Evolutionary conservation across 1,284 basidiomycete species (phyloP).

Genomic region (Phellinidium pouzarii): DNA sequence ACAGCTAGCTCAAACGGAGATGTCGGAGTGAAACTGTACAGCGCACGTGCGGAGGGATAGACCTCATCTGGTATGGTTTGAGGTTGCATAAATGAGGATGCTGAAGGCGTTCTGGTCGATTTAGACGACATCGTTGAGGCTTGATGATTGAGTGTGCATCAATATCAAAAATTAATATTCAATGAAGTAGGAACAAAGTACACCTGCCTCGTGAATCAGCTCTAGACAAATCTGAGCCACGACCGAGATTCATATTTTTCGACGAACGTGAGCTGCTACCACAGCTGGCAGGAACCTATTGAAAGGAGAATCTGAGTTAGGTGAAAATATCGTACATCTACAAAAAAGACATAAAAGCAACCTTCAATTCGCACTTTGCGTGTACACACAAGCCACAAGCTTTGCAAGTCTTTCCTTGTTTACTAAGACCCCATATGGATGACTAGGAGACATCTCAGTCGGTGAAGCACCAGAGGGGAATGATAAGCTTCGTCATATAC

Average conservation of each 20-base stretch:
- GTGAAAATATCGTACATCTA: background rate
- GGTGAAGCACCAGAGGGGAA: background rate
- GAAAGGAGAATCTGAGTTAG: slow-evolving; percentile 17
- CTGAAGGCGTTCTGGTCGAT: slow-evolving; percentile 16
- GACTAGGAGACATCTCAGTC: slow-evolving; percentile 36
- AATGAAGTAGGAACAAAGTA: background rate
- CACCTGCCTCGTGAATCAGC: slow-evolving; percentile 25
- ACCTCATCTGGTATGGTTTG: slow-evolving; percentile 33
- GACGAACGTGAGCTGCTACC: slow-evolving; percentile 26
- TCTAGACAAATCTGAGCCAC: slow-evolving; percentile 28
- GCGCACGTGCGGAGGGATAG: slow-evolving; percentile 46
- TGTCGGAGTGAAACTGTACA: slow-evolving; percentile 65
- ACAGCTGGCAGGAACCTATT: slow-evolving; percentile 68
- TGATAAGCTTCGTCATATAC: slow-evolving; percentile 31
- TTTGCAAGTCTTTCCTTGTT: slow-evolving; percentile 78
- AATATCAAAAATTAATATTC: background rate
- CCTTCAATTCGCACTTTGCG: slow-evolving; percentile 79
- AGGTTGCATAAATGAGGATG: slow-evolving; percentile 33
- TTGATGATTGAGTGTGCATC: background rate
- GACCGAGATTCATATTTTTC: slow-evolving; percentile 22
- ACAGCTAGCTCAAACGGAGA: slow-evolving; percentile 71
- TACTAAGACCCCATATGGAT: slow-evolving; percentile 79
- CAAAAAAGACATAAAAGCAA: slow-evolving; percentile 23
- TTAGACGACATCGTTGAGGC: slow-evolving; percentile 14
- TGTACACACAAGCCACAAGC: slow-evolving; percentile 77